Conservation (phyloP, 768 basidiomycete species). For the Suillus subluteus region DNA sequence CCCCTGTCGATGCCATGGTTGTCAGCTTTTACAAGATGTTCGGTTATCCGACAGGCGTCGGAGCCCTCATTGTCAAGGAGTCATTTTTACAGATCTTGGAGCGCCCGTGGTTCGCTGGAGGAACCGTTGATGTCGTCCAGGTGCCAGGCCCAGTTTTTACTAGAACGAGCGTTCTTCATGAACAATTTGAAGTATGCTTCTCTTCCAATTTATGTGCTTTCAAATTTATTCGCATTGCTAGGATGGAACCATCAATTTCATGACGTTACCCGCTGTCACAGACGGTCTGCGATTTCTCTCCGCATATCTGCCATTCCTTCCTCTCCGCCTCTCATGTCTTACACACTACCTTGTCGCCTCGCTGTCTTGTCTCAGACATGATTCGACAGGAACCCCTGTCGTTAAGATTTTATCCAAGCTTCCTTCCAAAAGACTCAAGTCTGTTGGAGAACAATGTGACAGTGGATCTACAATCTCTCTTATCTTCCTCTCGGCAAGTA, state of each 20-base stretch:
- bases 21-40: slow-evolving; percentile 92
- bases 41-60: slow-evolving; percentile 84
- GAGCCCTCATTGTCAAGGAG: slow-evolving; percentile 76
- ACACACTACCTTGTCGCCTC: slow-evolving; percentile 61
- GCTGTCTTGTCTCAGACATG: slow-evolving; percentile 63
- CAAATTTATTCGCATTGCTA: slow-evolving; percentile 33
- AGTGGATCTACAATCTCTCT: slow-evolving; percentile 66
- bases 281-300: slow-evolving; percentile 78
- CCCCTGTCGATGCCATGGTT: slow-evolving; percentile 80
- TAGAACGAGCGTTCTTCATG: slow-evolving; percentile 57
- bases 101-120: slow-evolving; percentile 86
- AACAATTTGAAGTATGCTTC: slow-evolving; percentile 73
- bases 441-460: slow-evolving; percentile 68
- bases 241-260: slow-evolving; percentile 88
- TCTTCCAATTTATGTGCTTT: neutral
- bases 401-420: slow-evolving; percentile 69
- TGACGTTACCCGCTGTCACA: slow-evolving; percentile 76
- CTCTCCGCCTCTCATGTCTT: slow-evolving; percentile 72
- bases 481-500: slow-evolving; percentile 64
- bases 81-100: slow-evolving; percentile 61
- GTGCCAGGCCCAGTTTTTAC: slow-evolving; percentile 77
- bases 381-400: slow-evolving; percentile 59
- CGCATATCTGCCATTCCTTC: slow-evolving; percentile 79
- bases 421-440: slow-evolving; percentile 55
- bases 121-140: slow-evolving; percentile 81